Base-by-base conservation (phyloP, 2,329 filamentous ascomycete genomes). In the Westerdykella aurantiaca region DNA sequence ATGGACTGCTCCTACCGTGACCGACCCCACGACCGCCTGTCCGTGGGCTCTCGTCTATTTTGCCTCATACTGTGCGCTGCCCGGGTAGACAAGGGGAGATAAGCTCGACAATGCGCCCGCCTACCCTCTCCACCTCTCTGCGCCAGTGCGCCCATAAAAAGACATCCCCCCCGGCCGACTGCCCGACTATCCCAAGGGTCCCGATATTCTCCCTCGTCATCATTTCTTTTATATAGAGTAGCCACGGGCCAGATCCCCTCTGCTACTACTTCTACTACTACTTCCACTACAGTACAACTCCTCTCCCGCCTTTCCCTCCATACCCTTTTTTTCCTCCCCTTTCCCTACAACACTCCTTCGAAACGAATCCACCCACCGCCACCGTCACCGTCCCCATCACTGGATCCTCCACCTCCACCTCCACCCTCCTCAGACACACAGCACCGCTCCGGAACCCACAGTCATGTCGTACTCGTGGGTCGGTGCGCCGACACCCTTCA, bases 381-480 rank as follows among this genome's bases (percentile, higher is more conserved):
- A 11, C 5, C 12, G 3, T 22, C 12, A 17, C 12, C 18, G 14
- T 37, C n/a, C n/a, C n/a, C n/a, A n/a, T n/a, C n/a, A n/a, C n/a
- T 37, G 35, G 5, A 17, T n/a, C 35, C 17, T 37, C 35, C 17
- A 17, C 17, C 12, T n/a, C n/a, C 12, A 12, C 31, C n/a, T 5
- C 22, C 37, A n/a, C 18, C 4, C 18, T 3, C 18, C 13, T 9
- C 9, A 37, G 13, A 14, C 13, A 18, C 16, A 22, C 17, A 11
- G 17, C 13, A 38, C 34, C 25, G 44, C 50, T 29, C 11, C 25
- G 9, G 25, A 21, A 21, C 25, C 25, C 37, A 41, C 52, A 51
- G 60, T 49, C 55, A 75, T 75, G 72, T 74, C 72, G 45, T 74
- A 75, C 67, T 62, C 69, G 35, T 73, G 66, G 67, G 59, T 70